Conservation (phyloP, 2,329 filamentous ascomycete species). For the Nigrograna mackinnonii region DNA sequence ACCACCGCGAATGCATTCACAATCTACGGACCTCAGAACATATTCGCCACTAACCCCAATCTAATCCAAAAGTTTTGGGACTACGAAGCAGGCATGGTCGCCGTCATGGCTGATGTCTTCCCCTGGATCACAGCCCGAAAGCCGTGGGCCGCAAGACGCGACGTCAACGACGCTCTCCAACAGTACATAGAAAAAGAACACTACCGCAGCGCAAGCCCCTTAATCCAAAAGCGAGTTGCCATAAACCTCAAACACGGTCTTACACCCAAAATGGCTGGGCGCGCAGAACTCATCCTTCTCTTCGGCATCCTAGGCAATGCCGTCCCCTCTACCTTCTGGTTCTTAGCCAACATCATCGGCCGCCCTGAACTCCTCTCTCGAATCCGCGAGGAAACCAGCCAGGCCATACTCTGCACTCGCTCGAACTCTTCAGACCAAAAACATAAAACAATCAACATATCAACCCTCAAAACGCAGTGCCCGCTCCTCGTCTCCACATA, state of each 20-base stretch:
- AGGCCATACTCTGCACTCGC: constrained; percentile 1
- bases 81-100: constrained; percentile 39
- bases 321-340: constrained; percentile 49
- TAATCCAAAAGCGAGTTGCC: constrained; percentile 26
- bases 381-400: constrained; percentile 41
- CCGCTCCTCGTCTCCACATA: constrained; percentile 51
- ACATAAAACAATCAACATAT: constrained; percentile 10
- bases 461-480: constrained; percentile 21
- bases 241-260: constrained; percentile 19
- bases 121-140: constrained; percentile 43
- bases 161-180: constrained; percentile 21
- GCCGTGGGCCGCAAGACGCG: constrained; percentile 32
- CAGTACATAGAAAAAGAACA: constrained; percentile 24
- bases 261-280: constrained; percentile 10
- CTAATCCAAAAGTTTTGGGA: constrained; percentile 44
- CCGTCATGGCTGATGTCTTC: constrained; percentile 32
- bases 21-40: constrained; percentile 49
- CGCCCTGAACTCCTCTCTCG: constrained; percentile 39
- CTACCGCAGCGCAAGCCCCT: constrained; percentile 18
- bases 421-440: neutral
- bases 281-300: constrained; percentile 22
- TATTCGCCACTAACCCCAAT: constrained; percentile 33
- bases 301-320: constrained; percentile 49
- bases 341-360: constrained; percentile 46
- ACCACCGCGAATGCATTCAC: constrained; percentile 43